A percentile compares a stretch with the other conserved stretches of the same genome.
phyloP scores from a whole-genome alignment of 2,329 filamentous ascomycete species.

The Xylaria multiplex region DNA sequence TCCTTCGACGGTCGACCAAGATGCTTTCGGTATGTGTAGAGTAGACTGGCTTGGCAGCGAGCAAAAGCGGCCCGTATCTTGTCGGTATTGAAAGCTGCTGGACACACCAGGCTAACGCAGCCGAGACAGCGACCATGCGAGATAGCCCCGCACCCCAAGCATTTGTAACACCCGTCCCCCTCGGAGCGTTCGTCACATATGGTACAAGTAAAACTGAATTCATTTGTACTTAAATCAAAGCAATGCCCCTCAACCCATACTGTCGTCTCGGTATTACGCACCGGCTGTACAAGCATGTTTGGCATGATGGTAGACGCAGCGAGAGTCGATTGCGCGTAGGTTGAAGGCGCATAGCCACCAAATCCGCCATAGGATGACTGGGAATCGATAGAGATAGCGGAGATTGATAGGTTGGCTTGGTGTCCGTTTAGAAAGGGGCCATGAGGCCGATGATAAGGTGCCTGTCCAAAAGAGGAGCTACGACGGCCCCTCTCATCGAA shows the following conservation, averaged over 20 bases:
- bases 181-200: constrained; percentile 80
- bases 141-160: constrained; percentile 69
- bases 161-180: constrained; percentile 79
- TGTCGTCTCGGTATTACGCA: constrained; percentile 79
- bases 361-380: constrained; percentile 78
- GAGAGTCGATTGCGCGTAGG: constrained; percentile 86
- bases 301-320: constrained; percentile 90
- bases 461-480: constrained; percentile 89
- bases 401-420: constrained; percentile 67
- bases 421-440: constrained; percentile 78
- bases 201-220: constrained; percentile 71
- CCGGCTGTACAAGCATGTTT: constrained; percentile 81
- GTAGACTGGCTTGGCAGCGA: constrained; percentile 70
- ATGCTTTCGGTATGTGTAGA: constrained; percentile 74
- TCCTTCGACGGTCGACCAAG: constrained; percentile 68
- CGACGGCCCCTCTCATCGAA: constrained; percentile 82
- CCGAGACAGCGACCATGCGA: constrained; percentile 71
- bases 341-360: constrained; percentile 80
- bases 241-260: constrained; percentile 89
- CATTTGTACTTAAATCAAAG: constrained; percentile 71
- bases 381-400: constrained; percentile 69
- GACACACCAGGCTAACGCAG: constrained; percentile 71
- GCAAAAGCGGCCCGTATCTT: constrained; percentile 72
- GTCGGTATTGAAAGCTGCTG: constrained; percentile 69
- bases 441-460: constrained; percentile 74